Evolutionary conservation across 2,329 filamentous ascomycete genomes (phyloP).

Genomic region (Lizonia empirigonia): DNA sequence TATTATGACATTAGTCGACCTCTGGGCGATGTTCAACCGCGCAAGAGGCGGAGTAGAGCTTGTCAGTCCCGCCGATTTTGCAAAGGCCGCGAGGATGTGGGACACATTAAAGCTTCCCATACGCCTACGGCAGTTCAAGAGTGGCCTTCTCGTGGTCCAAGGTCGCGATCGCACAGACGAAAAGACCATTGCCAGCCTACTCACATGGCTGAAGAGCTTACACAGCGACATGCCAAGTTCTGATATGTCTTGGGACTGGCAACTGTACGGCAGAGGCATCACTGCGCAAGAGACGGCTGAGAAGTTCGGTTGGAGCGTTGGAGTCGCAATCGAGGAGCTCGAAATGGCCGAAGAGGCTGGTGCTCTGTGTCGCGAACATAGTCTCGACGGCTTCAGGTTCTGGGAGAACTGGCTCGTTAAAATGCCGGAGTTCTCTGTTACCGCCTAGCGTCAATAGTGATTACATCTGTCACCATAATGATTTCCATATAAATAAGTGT

Average conservation of each 20-base stretch:
- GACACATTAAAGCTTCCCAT: slow-evolving; percentile 85
- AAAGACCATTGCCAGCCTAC: slow-evolving; percentile 77
- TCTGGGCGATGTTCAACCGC: slow-evolving; percentile 77
- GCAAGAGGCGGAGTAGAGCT: slow-evolving; percentile 92
- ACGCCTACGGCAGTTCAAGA: slow-evolving; percentile 85
- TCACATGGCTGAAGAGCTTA: slow-evolving; percentile 77
- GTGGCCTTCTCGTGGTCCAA: slow-evolving; percentile 93
- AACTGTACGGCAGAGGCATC: slow-evolving; percentile 78
- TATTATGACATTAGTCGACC: slow-evolving; percentile 49
- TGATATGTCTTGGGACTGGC: slow-evolving; percentile 77
- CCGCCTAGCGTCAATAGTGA: neutral
- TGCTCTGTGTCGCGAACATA: slow-evolving; percentile 85
- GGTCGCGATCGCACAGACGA: slow-evolving; percentile 87
- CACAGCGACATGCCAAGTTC: slow-evolving; percentile 68
- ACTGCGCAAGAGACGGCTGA: slow-evolving; percentile 90
- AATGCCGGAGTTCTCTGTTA: slow-evolving; percentile 9
- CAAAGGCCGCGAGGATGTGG: slow-evolving; percentile 87
- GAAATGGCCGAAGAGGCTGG: slow-evolving; percentile 97
- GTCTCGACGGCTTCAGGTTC: slow-evolving; percentile 87
- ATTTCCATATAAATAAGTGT: no score
- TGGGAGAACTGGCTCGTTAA: slow-evolving; percentile 74
- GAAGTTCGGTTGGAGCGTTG: slow-evolving; percentile 94
- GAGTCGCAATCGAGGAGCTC: slow-evolving; percentile 91
- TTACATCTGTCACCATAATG: no score
- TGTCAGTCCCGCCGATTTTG: slow-evolving; percentile 88